phyloP scores from a whole-genome alignment of 768 basidiomycete genomes.

The Lyophyllum shimeji region DNA sequence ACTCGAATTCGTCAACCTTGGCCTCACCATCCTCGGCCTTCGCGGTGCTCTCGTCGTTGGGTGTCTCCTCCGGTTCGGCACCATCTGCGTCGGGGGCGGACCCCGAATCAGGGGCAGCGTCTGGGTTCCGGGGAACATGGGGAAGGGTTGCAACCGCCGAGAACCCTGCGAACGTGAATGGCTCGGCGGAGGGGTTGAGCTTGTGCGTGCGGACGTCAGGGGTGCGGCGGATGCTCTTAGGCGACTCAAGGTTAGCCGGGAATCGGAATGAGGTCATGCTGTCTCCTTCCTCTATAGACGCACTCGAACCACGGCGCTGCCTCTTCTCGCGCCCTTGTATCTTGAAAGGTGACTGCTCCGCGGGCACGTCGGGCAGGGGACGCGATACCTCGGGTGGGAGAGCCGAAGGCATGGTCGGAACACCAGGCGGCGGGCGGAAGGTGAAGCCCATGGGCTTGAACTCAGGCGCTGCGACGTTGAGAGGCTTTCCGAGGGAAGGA shows the following conservation, averaged over 20 bases:
- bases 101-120: neutral
- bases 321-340: conserved; percentile 82
- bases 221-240: conserved; percentile 44
- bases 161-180: conserved; percentile 73
- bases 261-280: conserved; percentile 78
- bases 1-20: conserved; percentile 24
- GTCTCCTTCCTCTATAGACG: conserved; percentile 52
- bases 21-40: conserved; percentile 29
- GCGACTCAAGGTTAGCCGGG: conserved; percentile 54
- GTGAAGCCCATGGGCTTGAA: conserved; percentile 80
- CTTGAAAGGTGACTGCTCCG: conserved; percentile 42
- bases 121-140: conserved; percentile 24
- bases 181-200: conserved; percentile 49
- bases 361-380: conserved; percentile 29
- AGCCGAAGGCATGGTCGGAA: conserved; percentile 54
- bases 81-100: conserved; percentile 7
- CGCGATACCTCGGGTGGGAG: conserved; percentile 25
- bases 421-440: conserved; percentile 70
- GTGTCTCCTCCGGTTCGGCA: conserved; percentile 21
- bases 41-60: conserved; percentile 35
- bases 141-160: conserved; percentile 38
- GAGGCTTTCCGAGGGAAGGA: conserved; percentile 60
- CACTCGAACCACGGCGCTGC: conserved; percentile 54
- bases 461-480: conserved; percentile 77
- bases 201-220: conserved; percentile 22